Evolutionary conservation across 2,329 filamentous ascomycete species (phyloP).

Genomic region (Trichoderma asperellum): DNA sequence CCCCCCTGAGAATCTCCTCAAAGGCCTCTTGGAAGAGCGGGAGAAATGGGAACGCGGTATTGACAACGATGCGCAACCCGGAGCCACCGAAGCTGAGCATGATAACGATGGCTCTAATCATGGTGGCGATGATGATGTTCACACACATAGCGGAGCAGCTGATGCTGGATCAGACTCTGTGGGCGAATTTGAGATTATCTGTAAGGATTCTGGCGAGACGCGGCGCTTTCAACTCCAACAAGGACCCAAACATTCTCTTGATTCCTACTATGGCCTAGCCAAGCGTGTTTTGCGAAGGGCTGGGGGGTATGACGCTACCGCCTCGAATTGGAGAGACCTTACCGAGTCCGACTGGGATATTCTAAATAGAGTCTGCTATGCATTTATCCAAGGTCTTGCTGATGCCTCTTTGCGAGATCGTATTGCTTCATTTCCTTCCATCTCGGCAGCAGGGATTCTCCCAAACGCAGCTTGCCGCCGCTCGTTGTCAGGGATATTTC

Average conservation of each 20-base stretch:
- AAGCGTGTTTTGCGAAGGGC: conserved; percentile 55
- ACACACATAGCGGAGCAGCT: conserved; percentile 1
- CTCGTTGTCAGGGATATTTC: conserved; percentile 58
- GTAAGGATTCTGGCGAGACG: conserved; percentile 27
- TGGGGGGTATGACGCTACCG: conserved; percentile 55
- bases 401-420: conserved; percentile 52
- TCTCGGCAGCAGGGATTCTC: conserved; percentile 43
- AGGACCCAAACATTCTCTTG: conserved; percentile 46
- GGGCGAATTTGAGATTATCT: conserved; percentile 34
- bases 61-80: conserved; percentile 44
- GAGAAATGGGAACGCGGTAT: conserved; percentile 70
- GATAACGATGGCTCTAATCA: conserved; percentile 33
- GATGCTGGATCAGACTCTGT: conserved; percentile 26
- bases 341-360: conserved; percentile 50
- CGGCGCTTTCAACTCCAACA: conserved; percentile 48
- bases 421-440: conserved; percentile 52
- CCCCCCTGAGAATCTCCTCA: conserved; percentile 63
- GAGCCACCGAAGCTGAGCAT: conserved; percentile 43
- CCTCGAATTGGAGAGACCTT: conserved; percentile 52
- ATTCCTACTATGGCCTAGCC: conserved; percentile 52
- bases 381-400: conserved; percentile 59
- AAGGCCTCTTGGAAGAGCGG: conserved; percentile 66
- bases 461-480: conserved; percentile 43
- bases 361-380: conserved; percentile 56
- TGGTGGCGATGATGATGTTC: conserved; percentile 32